Base-by-base conservation (phyloP, 2,329 filamentous ascomycete genomes). In the Colletotrichum eremochloae region DNA sequence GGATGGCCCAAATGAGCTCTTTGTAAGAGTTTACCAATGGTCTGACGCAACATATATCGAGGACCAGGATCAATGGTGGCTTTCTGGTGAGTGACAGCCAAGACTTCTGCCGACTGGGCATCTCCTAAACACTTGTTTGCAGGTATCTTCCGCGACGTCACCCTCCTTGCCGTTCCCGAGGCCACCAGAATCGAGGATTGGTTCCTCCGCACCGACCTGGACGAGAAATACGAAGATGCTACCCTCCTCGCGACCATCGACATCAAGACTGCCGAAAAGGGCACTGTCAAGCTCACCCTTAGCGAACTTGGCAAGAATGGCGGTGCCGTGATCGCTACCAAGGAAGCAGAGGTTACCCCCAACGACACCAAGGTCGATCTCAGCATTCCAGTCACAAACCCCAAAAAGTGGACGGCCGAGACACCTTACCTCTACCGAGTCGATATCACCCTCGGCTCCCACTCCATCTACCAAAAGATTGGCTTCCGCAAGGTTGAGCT, bases 21-120 rank as follows among this genome's bases (percentile, higher is more conserved):
- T 87, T 12, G 89, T 93, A 0, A 84, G 87, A n/a, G 92, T 93
- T 0, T 93, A 93, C 74, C 90, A 93, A 77, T 92, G 89, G 84
- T 92, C 86, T 14, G 91, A 93, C 75, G 91, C 89, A 1, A 88
- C 88, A 0, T 93, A 93, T 75, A 90, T 93, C 44, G 91, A 93
- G 78, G 90, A 93, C 67, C 90, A 91, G 75, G 90, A 93, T 77
- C 90, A 92, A 76, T 93, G 91, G 91, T 90, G 90, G 88, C 80
- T 92, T 6, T 90, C 88, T 31, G 88, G 86, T 84, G 81, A 78
- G 81, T 80, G 38, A 7, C 18, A 1, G 0, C 2, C 24, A 7
- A 36, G 1, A 29, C 14, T 1, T 2, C 40, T 20, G 15, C 18
- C 38, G 12, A 20, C 18, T n/a, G 29, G 40, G 8, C 12, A 6